Evolutionary conservation across 352 stramenopile species (phyloP).

Genomic region (Globisporangium splendens): DNA sequence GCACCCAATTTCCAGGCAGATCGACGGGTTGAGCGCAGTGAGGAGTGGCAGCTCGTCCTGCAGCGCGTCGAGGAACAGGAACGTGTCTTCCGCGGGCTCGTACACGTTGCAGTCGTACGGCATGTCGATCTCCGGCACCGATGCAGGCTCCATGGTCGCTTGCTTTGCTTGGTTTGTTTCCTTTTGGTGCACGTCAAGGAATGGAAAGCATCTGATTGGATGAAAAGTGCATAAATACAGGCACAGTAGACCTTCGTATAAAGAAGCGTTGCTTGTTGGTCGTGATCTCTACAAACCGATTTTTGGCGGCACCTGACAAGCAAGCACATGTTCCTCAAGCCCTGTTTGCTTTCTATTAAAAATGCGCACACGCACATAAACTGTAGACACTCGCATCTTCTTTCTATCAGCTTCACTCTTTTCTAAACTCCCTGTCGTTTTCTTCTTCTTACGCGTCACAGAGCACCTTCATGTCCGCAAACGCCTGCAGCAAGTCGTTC

Average conservation of each 20-base stretch:
- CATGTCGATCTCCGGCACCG: slow-evolving; percentile 71
- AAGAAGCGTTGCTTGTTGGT: too few relatives aligned
- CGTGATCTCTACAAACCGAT: too few relatives aligned
- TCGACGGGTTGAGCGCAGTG: slow-evolving; percentile 38
- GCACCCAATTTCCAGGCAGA: slow-evolving; percentile 90
- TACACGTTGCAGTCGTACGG: slow-evolving; percentile 91
- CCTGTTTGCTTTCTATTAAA: too few relatives aligned
- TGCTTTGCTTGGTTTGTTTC: not conserved
- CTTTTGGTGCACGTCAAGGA: not conserved
- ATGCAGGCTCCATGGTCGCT: slow-evolving; percentile 18
- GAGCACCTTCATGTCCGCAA: slow-evolving; percentile 76
- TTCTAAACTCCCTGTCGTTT: too few relatives aligned
- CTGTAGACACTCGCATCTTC: too few relatives aligned
- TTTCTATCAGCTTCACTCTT: too few relatives aligned
- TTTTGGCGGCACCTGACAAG: too few relatives aligned
- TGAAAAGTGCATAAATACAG: too few relatives aligned
- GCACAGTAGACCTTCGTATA: too few relatives aligned
- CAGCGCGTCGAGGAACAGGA: slow-evolving; percentile 95
- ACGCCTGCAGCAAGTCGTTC: slow-evolving; percentile 66
- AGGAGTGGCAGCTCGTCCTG: slow-evolving; percentile 81
- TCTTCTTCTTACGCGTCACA: slow-evolving; percentile 10
- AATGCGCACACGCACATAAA: too few relatives aligned
- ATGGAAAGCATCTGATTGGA: not conserved
- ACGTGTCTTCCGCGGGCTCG: slow-evolving; percentile 97
- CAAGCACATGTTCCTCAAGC: too few relatives aligned